These are phyloP conservation scores for Phytophthora aleatoria DNA, from an alignment of 352 stramenopile species.

Conservation along the genomic window DNA sequence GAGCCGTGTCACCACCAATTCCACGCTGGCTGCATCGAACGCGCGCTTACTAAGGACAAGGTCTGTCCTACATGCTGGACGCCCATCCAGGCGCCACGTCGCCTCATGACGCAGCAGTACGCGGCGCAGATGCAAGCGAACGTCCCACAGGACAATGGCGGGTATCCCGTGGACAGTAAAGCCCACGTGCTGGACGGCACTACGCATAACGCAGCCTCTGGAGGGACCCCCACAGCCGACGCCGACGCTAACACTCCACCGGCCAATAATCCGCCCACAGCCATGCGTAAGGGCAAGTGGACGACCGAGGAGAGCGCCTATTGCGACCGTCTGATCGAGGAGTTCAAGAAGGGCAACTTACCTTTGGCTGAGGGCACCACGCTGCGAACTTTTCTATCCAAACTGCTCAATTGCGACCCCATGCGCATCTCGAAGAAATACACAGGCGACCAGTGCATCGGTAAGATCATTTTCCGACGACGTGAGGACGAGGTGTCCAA, in stretches of 20 bases:
- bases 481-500: constrained; percentile 79
- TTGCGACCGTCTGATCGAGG: constrained; percentile 95
- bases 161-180: constrained; percentile 29
- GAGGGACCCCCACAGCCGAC: constrained; percentile 5
- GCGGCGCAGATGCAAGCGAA: constrained; percentile 16
- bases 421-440: constrained; percentile 99
- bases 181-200: constrained; percentile 27
- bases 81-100: constrained; percentile 65
- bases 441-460: constrained; percentile 97
- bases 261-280: constrained; percentile 12
- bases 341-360: constrained; percentile 97
- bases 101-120: constrained; percentile 41
- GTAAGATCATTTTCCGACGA: constrained; percentile 90
- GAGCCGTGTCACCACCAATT: constrained; percentile 81
- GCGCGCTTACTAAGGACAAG: constrained; percentile 75
- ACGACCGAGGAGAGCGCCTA: constrained; percentile 97
- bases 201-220: constrained; percentile 8
- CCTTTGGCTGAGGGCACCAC: constrained; percentile 97
- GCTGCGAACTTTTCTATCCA: constrained; percentile 97
- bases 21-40: constrained; percentile 78
- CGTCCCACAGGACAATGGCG: neutral
- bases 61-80: constrained; percentile 78
- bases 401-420: constrained; percentile 98
- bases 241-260: constrained; percentile 2
- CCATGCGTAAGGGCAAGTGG: constrained; percentile 96